Evolutionary conservation across 805 yeast genomes (phyloP).

Genomic region (Ogataea nitratoaversa): DNA sequence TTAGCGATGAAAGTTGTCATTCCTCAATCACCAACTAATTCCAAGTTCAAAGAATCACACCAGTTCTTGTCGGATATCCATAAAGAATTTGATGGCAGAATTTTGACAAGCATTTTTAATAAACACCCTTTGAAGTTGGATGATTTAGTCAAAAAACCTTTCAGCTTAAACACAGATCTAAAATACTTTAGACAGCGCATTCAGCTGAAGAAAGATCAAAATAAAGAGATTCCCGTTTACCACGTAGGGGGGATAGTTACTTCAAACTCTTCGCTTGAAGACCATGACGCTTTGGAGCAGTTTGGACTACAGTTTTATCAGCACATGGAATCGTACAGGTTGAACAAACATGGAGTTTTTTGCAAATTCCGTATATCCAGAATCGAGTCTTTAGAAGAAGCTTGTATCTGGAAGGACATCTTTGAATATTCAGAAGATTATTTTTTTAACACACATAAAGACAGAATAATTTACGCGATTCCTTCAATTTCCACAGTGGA

Average conservation of each 20-base stretch:
- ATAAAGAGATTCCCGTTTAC: not conserved
- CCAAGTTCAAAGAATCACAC: not conserved
- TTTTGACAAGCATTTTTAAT: not conserved
- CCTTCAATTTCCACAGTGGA: not conserved
- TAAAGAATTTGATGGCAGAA: not conserved
- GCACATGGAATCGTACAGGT: not conserved
- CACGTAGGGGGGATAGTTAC: not conserved
- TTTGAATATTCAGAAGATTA: constrained; percentile 2
- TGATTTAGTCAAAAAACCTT: not conserved
- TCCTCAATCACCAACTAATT: not conserved
- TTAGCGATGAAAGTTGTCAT: no score
- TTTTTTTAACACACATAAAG: not conserved
- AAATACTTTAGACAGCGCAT: no score
- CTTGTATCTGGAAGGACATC: constrained; percentile 1
- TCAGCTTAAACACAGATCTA: no score
- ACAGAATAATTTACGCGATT: not conserved
- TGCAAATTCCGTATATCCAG: not conserved
- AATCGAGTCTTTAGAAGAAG: not conserved
- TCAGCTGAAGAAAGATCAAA: no score
- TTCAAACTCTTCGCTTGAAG: not conserved
- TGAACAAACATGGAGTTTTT: not conserved
- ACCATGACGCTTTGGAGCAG: not conserved
- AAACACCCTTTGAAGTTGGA: not conserved
- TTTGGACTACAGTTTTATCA: not conserved
- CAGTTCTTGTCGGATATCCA: not conserved